Percentiles rank a stretch among this genome's conserved stretches.
phyloP scores from a whole-genome alignment of 345 rosid genomes.

The Rhodamnia argentea region DNA sequence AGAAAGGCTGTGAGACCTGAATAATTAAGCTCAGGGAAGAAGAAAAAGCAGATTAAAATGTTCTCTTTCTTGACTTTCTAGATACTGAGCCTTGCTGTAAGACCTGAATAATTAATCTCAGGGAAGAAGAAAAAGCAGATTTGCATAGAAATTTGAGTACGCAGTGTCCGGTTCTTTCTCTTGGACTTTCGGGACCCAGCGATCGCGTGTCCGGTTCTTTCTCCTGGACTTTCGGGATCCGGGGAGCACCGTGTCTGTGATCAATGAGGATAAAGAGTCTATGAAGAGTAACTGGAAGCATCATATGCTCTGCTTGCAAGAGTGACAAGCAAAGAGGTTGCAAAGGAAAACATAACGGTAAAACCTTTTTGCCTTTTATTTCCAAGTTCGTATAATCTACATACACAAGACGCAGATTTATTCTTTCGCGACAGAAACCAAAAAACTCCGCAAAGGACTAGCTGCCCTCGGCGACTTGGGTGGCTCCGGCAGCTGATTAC shows the following conservation, averaged over 20 bases:
- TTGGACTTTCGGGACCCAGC: too few species aligned
- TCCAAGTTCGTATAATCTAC: background rate
- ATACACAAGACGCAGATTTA: background rate
- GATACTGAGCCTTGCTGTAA: background rate
- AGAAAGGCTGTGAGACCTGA: background rate
- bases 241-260: background rate
- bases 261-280: background rate
- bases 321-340: background rate
- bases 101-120: background rate
- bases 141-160: background rate
- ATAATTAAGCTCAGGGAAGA: background rate
- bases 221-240: too few species aligned
- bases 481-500: conserved; percentile 22
- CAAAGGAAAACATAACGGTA: background rate
- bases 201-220: too few species aligned
- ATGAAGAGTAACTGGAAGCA: background rate
- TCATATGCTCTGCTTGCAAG: background rate
- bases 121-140: background rate
- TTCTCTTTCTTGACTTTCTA: background rate
- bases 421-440: background rate
- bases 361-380: background rate
- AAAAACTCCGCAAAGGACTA: conserved; percentile 17
- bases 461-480: conserved; percentile 22
- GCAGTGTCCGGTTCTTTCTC: too few species aligned
- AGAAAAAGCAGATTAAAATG: background rate